Percentiles rank a stretch among this genome's conserved stretches.
These are phyloP conservation scores for Mimosa bimucronata DNA, from an alignment of 306 rosid species.

Conservation along the genomic window DNA sequence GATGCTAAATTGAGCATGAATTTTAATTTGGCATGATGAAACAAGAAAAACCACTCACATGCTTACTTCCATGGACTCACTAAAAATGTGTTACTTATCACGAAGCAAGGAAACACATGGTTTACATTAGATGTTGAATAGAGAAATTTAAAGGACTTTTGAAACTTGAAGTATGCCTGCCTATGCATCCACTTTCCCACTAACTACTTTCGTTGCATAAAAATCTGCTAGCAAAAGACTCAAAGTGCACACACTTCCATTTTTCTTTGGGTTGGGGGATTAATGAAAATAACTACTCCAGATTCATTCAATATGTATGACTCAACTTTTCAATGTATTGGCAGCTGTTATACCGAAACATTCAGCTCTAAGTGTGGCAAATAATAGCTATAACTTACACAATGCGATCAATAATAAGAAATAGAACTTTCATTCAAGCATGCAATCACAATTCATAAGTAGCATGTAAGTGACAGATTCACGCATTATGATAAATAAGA, in stretches of 20 bases:
- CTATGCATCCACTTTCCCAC: not conserved
- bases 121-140: too few relatives aligned
- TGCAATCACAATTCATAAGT: not conserved
- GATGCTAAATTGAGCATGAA: not conserved
- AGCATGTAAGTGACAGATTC: not conserved
- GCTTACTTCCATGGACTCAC: not conserved
- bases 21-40: conserved; percentile 7
- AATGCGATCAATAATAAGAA: not conserved
- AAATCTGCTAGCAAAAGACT: not conserved
- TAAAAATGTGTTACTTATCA: not conserved
- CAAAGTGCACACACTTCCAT: not conserved
- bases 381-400: not conserved
- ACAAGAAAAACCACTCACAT: not conserved
- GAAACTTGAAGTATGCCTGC: not conserved
- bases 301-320: not conserved
- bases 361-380: not conserved
- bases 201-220: not conserved
- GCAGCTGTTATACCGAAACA: not conserved
- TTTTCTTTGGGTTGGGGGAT: not conserved
- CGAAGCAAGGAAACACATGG: not conserved
- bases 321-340: not conserved
- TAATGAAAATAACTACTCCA: not conserved
- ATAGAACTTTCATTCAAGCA: not conserved
- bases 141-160: too few relatives aligned
- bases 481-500: not conserved